These are phyloP conservation scores for Exobasidium rhododendri DNA, from an alignment of 1,284 basidiomycete genomes.

Conservation along the genomic window DNA sequence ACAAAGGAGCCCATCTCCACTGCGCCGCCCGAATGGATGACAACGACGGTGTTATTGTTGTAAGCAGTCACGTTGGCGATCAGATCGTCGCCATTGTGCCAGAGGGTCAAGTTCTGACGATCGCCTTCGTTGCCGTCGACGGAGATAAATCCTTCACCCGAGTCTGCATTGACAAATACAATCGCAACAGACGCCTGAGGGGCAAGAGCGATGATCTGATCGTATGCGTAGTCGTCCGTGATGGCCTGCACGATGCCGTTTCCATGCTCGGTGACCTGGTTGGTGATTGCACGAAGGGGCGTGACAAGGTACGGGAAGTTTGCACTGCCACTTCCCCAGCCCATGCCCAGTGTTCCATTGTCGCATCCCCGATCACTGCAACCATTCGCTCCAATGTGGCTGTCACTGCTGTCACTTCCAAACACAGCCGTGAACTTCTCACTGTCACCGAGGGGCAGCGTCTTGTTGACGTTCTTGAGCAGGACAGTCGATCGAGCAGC, in stretches of 20 bases:
- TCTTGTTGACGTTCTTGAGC: slow-evolving; percentile 66
- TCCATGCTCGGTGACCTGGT: slow-evolving; percentile 59
- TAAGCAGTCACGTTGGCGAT: slow-evolving; percentile 26
- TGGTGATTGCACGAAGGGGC: slow-evolving; percentile 68
- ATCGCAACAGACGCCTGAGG: slow-evolving; percentile 3
- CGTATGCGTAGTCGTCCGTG: slow-evolving; percentile 48
- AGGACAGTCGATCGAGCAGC: slow-evolving; percentile 71
- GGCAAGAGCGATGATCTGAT: not conserved
- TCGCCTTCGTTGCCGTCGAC: slow-evolving; percentile 67
- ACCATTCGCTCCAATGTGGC: slow-evolving; percentile 62
- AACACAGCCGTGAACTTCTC: slow-evolving; percentile 58
- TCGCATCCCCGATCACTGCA: slow-evolving; percentile 61
- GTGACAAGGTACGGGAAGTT: slow-evolving; percentile 60
- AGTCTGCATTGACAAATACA: slow-evolving; percentile 17
- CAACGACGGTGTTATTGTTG: slow-evolving; percentile 38
- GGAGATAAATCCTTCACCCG: slow-evolving; percentile 57
- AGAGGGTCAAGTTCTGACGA: slow-evolving; percentile 73
- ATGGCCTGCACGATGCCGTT: slow-evolving; percentile 57
- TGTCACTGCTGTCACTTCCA: slow-evolving; percentile 67
- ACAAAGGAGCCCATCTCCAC: slow-evolving; percentile 28
- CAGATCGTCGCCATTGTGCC: slow-evolving; percentile 67
- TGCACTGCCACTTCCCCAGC: slow-evolving; percentile 68
- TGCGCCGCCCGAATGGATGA: slow-evolving; percentile 31
- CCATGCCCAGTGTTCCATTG: slow-evolving; percentile 71
- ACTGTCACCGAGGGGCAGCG: slow-evolving; percentile 61